Conservation (phyloP, 1,139 yeast species). For the Saccharomyces pastorianus region DNA sequence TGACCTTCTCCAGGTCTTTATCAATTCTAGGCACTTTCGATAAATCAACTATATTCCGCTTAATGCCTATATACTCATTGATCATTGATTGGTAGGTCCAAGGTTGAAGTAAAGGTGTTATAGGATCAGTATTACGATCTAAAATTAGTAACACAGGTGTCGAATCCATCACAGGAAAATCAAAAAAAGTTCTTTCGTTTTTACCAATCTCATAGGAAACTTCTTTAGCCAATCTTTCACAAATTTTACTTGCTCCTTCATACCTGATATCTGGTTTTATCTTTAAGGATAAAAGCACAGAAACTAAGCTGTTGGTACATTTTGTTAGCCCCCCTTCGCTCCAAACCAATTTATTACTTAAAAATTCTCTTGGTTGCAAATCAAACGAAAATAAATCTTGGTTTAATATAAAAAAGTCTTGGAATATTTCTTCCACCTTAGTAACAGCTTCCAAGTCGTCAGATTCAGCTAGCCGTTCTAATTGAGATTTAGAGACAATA, state of each 20-base stretch:
- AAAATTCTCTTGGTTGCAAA: conserved; percentile 22
- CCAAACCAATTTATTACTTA: conserved; percentile 35
- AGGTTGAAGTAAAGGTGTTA: conserved; percentile 84
- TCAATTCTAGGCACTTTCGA: conserved; percentile 34
- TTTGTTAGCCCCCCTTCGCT: conserved; percentile 42
- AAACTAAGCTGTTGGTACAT: conserved; percentile 45
- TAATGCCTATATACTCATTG: conserved; percentile 78
- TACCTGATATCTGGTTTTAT: conserved; percentile 70
- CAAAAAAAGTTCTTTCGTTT: conserved; percentile 54
- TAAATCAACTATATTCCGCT: conserved; percentile 70
- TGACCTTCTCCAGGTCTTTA: conserved; percentile 50
- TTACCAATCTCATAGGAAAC: conserved; percentile 51
- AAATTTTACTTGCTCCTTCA: conserved; percentile 44
- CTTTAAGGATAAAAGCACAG: conserved; percentile 65
- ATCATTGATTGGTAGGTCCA: conserved; percentile 99
- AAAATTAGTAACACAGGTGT: conserved; percentile 71
- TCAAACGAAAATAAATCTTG: conserved; percentile 53
- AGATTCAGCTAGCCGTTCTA: conserved; percentile 82
- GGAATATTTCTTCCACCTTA: conserved; percentile 72
- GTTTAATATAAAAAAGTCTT: conserved; percentile 72
- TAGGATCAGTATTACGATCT: conserved; percentile 83
- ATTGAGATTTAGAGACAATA: conserved; percentile 58
- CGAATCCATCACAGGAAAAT: conserved; percentile 52
- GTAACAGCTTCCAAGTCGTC: conserved; percentile 79
- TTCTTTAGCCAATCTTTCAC: conserved; percentile 60